These are phyloP conservation scores for Podosphaera aphanis DNA, from an alignment of 2,329 filamentous ascomycete species.

Conservation along the genomic window DNA sequence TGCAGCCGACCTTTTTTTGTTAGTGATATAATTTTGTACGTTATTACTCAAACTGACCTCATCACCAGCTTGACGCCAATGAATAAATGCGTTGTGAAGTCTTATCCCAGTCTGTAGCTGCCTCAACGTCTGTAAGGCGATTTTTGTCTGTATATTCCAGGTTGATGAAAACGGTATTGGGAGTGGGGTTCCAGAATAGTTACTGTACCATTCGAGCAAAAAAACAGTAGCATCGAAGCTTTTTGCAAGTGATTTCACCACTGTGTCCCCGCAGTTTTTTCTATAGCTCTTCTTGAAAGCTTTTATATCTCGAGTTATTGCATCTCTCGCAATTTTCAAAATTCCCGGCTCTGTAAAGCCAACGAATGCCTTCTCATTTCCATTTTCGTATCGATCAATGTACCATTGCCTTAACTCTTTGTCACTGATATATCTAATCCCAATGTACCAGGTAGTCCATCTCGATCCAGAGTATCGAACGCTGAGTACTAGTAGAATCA, in stretches of 20 bases:
- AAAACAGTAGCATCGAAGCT: constrained; percentile 18
- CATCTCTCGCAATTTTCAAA: constrained; percentile 6
- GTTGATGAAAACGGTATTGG: constrained; percentile 30
- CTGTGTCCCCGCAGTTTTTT: constrained; percentile 3
- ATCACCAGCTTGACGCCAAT: constrained; percentile 7
- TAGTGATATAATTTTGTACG: not conserved
- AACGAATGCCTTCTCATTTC: constrained; percentile 3
- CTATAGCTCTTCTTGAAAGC: constrained; percentile 2
- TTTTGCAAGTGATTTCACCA: constrained; percentile 18
- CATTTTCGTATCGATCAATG: constrained; percentile 3
- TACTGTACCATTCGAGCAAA: constrained; percentile 23
- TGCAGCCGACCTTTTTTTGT: constrained; percentile 6
- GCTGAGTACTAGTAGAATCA: constrained; percentile 3
- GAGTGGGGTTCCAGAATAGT: constrained; percentile 23
- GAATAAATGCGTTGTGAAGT: constrained; percentile 6
- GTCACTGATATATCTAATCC: constrained; percentile 3
- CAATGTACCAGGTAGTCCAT: constrained; percentile 5
- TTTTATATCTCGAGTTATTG: constrained; percentile 5
- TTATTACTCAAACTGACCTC: constrained; percentile 2
- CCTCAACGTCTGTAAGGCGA: constrained; percentile 4
- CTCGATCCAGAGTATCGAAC: constrained; percentile 4
- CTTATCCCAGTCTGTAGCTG: constrained; percentile 5
- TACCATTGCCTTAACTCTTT: constrained; percentile 4
- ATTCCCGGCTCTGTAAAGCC: constrained; percentile 6
- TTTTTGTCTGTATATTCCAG: constrained; percentile 17